Evolutionary conservation across 2,329 filamentous ascomycete species (phyloP), one percentile per base, ranked within the genome.

Genomic region (Akanthomyces muscarius): DNA sequence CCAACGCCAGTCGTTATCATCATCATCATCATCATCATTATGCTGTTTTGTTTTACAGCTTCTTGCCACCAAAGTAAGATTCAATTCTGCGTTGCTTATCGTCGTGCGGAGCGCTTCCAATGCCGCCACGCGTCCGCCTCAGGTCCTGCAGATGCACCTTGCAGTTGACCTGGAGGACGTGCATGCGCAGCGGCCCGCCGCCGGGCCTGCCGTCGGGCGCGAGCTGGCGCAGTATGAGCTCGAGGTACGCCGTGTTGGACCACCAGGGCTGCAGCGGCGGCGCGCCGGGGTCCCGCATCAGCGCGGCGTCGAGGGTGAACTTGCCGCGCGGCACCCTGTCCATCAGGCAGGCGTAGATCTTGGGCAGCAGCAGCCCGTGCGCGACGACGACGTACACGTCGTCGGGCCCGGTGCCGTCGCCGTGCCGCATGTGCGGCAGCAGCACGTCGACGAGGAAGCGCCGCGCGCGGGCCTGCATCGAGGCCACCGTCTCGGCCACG

Each of bases 101-200:
- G 72, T 97, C 92, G 71, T 91, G 88, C 62, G 83, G 82, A 45
- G 89, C 83, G 69, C 89, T 95, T 61, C 92, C 92, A 63, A 97
- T 89, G 4, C 92, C 92, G 36, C 91, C 91, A 28, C 89, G 81
- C 10, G 91, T 94, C 74, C 91, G 89, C 73, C 88, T 93, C 63
- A 97, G 78, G 33, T 87, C 86, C 51, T 79, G 76, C 2, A 97
- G 82, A 74, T 97, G 93, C 4, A 85, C 82, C 64, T 84, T 82
- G 65, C 83, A 84, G 71, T 97, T 94, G 66, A 92, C 81, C 5
- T 78, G 78, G 52, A 84, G 73, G 33, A 96, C 80, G 30, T 66
- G 70, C 61, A 83, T 65, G 16, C 48, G 28, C 33, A 42, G 25
- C 13, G 8, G 48, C 13, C 14, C 7, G 10, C 25, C 25, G 38